Conservation (phyloP, 352 stramenopile genomes). For the Phytophthora pini region DNA sequence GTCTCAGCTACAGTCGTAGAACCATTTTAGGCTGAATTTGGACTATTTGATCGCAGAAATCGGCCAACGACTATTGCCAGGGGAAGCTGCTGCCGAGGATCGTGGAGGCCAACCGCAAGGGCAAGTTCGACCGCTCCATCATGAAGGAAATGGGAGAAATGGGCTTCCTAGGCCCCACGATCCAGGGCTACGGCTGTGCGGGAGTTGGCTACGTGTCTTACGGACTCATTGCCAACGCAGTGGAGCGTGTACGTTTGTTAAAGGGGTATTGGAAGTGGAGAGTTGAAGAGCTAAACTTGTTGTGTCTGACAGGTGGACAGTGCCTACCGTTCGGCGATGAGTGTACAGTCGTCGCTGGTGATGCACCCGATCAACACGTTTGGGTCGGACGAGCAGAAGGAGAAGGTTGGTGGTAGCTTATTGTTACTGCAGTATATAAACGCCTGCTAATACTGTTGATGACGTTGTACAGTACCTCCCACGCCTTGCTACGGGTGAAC, state of each 20-base stretch:
- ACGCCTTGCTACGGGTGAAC: constrained; percentile 92
- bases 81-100: constrained; percentile 94
- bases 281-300: background rate
- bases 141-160: constrained; percentile 96
- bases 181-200: constrained; percentile 95
- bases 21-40: constrained; percentile 11
- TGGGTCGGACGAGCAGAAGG: constrained; percentile 95
- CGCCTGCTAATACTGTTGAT: background rate
- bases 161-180: constrained; percentile 95
- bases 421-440: background rate
- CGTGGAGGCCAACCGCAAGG: constrained; percentile 94
- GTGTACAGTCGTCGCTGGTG: constrained; percentile 97
- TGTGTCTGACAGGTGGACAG: constrained; percentile 88
- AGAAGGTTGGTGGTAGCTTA: constrained; percentile 65
- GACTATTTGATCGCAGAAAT: constrained; percentile 67
- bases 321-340: constrained; percentile 97
- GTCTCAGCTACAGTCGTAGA: constrained; percentile 5
- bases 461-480: constrained; percentile 89
- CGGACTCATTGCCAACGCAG: constrained; percentile 96
- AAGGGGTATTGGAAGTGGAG: background rate
- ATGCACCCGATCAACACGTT: constrained; percentile 99
- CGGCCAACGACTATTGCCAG: constrained; percentile 94
- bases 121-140: constrained; percentile 94
- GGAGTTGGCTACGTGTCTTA: constrained; percentile 97
- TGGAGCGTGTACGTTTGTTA: constrained; percentile 75